These are phyloP conservation scores for Phylloporus gajari DNA, from an alignment of 1,284 basidiomycete species.

Conservation along the genomic window DNA sequence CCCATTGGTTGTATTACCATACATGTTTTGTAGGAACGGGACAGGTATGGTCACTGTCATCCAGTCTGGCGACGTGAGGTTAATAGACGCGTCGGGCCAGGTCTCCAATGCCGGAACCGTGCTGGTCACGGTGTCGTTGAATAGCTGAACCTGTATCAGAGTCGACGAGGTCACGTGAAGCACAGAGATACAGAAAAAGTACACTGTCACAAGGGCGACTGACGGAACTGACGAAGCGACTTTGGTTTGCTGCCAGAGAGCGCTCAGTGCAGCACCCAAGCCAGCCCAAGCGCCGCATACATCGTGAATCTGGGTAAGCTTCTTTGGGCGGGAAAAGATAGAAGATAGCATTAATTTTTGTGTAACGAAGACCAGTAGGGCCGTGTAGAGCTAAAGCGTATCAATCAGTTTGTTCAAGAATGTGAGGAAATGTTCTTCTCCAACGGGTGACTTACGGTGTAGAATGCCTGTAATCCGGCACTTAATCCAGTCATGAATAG, in stretches of 20 bases:
- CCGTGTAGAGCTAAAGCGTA: too few species aligned
- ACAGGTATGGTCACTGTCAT: too few species aligned
- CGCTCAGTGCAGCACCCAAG: not conserved
- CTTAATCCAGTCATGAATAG: too few species aligned
- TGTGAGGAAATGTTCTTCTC: not conserved
- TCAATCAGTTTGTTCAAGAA: too few species aligned
- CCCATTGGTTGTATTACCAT: conserved; percentile 1
- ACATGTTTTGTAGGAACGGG: not conserved
- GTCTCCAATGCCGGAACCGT: not conserved
- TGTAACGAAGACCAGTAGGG: too few species aligned
- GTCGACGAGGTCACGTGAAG: conserved; percentile 7
- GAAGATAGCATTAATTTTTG: too few species aligned
- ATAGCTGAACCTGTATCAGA: not conserved
- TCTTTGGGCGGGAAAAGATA: too few species aligned
- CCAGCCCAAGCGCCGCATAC: conserved; percentile 1
- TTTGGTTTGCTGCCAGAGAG: conserved; percentile 6
- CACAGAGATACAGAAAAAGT: not conserved
- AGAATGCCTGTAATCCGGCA: not conserved
- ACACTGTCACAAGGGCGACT: not conserved
- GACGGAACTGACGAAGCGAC: conserved; percentile 1
- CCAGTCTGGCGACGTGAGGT: not conserved
- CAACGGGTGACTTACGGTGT: not conserved
- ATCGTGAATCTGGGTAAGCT: not conserved
- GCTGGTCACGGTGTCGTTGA: not conserved
- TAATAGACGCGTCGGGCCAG: not conserved